phyloP scores from a whole-genome alignment of 163 green algal genomes.

The Picocystis sp. region DNA sequence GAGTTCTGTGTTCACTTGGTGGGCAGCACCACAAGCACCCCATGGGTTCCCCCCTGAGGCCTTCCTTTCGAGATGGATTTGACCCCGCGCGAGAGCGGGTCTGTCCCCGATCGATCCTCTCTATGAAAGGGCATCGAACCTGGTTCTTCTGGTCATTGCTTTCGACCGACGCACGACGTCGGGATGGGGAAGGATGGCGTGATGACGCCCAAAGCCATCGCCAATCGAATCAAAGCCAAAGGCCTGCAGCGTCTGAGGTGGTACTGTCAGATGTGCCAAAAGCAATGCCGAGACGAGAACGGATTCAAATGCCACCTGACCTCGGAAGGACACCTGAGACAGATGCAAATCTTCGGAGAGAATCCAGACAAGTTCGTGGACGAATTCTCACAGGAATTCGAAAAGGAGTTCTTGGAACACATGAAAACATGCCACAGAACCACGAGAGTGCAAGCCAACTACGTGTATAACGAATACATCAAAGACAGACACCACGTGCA shows the following conservation, averaged over 20 bases:
- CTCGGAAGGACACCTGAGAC: conserved; percentile 67
- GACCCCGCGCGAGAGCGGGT: too few relatives aligned
- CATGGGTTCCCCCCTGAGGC: too few relatives aligned
- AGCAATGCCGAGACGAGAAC: conserved; percentile 97
- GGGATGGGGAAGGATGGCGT: too few relatives aligned
- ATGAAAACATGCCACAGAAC: conserved; percentile 30
- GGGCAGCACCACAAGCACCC: too few relatives aligned
- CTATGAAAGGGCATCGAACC: too few relatives aligned
- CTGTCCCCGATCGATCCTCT: too few relatives aligned
- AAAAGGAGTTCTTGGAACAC: conserved; percentile 26
- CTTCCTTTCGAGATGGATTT: too few relatives aligned
- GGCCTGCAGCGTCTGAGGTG: conserved; percentile 90
- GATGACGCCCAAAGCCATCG: conserved; percentile 32
- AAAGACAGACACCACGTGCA: conserved; percentile 74
- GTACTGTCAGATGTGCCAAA: conserved; percentile 97
- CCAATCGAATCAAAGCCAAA: conserved; percentile 93
- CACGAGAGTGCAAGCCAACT: conserved; percentile 40
- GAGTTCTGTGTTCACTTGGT: too few relatives aligned
- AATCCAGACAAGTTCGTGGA: conserved; percentile 53
- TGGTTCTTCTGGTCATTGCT: too few relatives aligned
- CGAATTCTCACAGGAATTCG: conserved; percentile 58
- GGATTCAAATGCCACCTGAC: conserved; percentile 97
- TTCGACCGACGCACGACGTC: too few relatives aligned
- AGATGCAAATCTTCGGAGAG: conserved; percentile 90
- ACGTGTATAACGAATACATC: conserved; percentile 67